Evolutionary conservation across 1,139 yeast species (phyloP).

Genomic region (Pichia sp.): DNA sequence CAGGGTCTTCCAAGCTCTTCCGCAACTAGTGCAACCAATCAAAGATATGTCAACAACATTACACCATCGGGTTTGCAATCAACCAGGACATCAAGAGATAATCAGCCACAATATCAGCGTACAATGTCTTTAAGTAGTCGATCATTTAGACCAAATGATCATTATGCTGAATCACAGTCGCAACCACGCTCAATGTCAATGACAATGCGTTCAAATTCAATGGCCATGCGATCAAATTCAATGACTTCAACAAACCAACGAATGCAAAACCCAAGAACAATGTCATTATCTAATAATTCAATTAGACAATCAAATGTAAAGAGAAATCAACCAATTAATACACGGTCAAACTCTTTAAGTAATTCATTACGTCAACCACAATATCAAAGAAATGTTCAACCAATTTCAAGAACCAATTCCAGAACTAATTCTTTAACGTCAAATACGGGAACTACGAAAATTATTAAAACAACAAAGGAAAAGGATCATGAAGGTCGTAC

Average conservation of each 20-base stretch:
- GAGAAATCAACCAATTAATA: not conserved
- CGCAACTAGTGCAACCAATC: conserved; percentile 12
- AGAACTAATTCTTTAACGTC: conserved; percentile 27
- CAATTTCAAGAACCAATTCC: conserved; percentile 18
- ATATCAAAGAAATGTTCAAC: not conserved
- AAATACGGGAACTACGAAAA: conserved; percentile 22
- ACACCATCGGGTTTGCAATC: conserved; percentile 9
- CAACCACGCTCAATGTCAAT: conserved; percentile 26
- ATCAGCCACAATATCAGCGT: conserved; percentile 7
- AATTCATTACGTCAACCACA: not conserved
- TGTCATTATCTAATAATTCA: conserved; percentile 16
- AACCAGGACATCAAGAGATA: conserved; percentile 2
- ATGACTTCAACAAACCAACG: not conserved
- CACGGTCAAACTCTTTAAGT: conserved; percentile 18
- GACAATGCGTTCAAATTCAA: conserved; percentile 14
- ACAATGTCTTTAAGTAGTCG: conserved; percentile 25
- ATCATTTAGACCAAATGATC: conserved; percentile 6
- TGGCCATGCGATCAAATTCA: conserved; percentile 10
- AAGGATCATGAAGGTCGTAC: conserved; percentile 29
- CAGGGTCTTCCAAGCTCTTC: conserved; percentile 8
- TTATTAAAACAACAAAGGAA: conserved; percentile 27
- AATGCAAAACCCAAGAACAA: conserved; percentile 2
- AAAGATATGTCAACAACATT: conserved; percentile 8
- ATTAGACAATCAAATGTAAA: not conserved
- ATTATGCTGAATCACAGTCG: not conserved